Evolutionary conservation across 495 filamentous ascomycete genomes (phyloP).

Genomic region (Talaromyces trachyspermus): DNA sequence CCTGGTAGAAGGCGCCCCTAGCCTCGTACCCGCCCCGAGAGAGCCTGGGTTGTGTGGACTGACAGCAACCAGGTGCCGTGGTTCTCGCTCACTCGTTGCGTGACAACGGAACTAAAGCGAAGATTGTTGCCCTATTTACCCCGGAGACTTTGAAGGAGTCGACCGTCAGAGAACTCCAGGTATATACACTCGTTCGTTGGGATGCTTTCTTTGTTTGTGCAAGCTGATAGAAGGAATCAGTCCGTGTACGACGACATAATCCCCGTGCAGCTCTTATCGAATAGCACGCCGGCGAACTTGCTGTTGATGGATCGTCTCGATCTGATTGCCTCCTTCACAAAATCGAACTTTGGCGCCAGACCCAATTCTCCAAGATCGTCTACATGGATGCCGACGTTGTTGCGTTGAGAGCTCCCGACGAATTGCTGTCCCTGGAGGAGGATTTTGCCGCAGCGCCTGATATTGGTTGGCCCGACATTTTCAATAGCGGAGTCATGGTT

Average conservation of each 20-base stretch:
- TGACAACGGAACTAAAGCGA: slow-evolving; percentile 82
- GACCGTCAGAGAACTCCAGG: slow-evolving; percentile 73
- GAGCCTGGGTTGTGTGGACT: slow-evolving; percentile 14
- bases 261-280: slow-evolving; percentile 70
- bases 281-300: slow-evolving; percentile 71
- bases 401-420: slow-evolving; percentile 78
- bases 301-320: slow-evolving; percentile 88
- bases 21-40: background rate
- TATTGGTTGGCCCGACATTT: slow-evolving; percentile 96
- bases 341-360: slow-evolving; percentile 88
- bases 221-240: slow-evolving; percentile 33
- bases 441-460: slow-evolving; percentile 89
- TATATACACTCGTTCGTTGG: slow-evolving; percentile 21
- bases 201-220: background rate
- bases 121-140: slow-evolving; percentile 77
- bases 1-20: slow-evolving; percentile 53
- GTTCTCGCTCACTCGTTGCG: slow-evolving; percentile 92
- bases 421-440: slow-evolving; percentile 71
- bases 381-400: slow-evolving; percentile 92
- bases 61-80: slow-evolving; percentile 59
- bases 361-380: slow-evolving; percentile 81
- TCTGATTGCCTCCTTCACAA: slow-evolving; percentile 92
- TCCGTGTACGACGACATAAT: slow-evolving; percentile 83
- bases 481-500: slow-evolving; percentile 95
- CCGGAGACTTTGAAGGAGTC: slow-evolving; percentile 62